A percentile compares a stretch with the other conserved stretches of the same genome.
Evolutionary conservation across 2,329 filamentous ascomycete genomes (phyloP).

Genomic region (Cladosporium phlei): DNA sequence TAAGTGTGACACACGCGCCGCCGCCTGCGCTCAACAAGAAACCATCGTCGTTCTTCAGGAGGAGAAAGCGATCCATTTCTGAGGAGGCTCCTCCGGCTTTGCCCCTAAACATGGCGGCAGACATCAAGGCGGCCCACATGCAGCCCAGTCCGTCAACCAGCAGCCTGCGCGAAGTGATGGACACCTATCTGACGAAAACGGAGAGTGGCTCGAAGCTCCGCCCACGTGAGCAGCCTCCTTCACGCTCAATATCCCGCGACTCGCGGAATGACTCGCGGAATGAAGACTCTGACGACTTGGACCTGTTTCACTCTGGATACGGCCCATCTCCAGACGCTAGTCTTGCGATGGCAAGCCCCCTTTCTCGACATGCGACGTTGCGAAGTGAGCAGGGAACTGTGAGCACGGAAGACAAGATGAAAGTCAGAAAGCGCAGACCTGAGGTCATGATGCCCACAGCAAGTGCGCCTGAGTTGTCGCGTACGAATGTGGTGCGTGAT

Average conservation of each 20-base stretch:
- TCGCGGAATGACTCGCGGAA: slow-evolving; percentile 17
- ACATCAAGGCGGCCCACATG: slow-evolving; percentile 30
- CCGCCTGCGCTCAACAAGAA: slow-evolving; percentile 69
- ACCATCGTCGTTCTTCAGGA: slow-evolving; percentile 86
- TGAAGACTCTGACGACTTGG: slow-evolving; percentile 38
- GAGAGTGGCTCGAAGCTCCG: slow-evolving; percentile 6
- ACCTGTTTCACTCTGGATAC: slow-evolving; percentile 71
- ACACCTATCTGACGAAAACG: slow-evolving; percentile 61
- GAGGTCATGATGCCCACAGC: slow-evolving; percentile 5
- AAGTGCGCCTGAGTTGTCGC: slow-evolving; percentile 6
- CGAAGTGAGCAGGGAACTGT: slow-evolving; percentile 22
- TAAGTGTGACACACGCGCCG: slow-evolving; percentile 11
- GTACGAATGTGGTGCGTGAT: slow-evolving; percentile 31
- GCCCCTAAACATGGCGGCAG: slow-evolving; percentile 37
- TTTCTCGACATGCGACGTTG: slow-evolving; percentile 24
- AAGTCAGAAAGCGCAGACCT: slow-evolving; percentile 31
- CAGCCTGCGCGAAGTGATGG: slow-evolving; percentile 82
- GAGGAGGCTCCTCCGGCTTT: slow-evolving; percentile 57
- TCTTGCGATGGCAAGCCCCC: slow-evolving; percentile 47
- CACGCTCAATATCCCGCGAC: slow-evolving; percentile 28
- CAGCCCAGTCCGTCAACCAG: slow-evolving; percentile 57
- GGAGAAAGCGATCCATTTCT: slow-evolving; percentile 82
- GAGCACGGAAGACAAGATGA: slow-evolving; percentile 38
- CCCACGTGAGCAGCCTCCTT: slow-evolving; percentile 15
- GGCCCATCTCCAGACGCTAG: slow-evolving; percentile 66